Evolutionary conservation across 768 basidiomycete species (phyloP), one percentile per base, ranked within the genome.

Genomic region (Mycena alexandri): DNA sequence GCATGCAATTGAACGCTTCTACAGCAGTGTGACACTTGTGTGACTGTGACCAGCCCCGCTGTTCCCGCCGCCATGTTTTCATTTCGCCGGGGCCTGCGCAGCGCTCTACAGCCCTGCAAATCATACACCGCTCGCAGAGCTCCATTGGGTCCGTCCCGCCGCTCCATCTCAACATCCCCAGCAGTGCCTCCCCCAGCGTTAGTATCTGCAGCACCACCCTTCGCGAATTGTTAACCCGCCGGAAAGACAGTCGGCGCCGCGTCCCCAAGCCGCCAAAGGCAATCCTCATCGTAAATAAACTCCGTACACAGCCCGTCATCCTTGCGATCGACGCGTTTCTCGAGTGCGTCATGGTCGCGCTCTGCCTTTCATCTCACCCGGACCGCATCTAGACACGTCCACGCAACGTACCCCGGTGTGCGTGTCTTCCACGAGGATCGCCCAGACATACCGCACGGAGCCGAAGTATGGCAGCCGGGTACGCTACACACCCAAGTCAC

Each of bases 251-350:
- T 74, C 74, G 74, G 75, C 69, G 68, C 62, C 71, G 75, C 24
- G 68, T 78, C 24, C 73, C 77, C 21, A 74, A 78, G 55, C 82
- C 86, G 25, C 90, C 87, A 47, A 87, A 87, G 74, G 83, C 87
- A 48, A 89, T 93, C 46, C 85, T 94, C 57, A 86, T 94, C 68
- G 91, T 94, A 16, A 94, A 94, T 80, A 94, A 94, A 77, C 81
- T 92, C 36, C 87, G 93, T 50, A 94, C 93, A 43, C 87, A 89
- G 62, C 90, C 90, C 11, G 92, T 94, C 63, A 86, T 92, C 58
- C 85, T 88, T 29, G 92, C 92, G 3, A 93, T 93, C 65, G 86
- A 91, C 68, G 87, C 90, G 9, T 85, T 94, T 70, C 86, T 93
- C 58, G 83, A 84, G 92, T 93, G 63, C 61, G 89, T 80, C 24